Evolutionary conservation across 2,329 filamentous ascomycete species (phyloP), one percentile per base, ranked within the genome.

Genomic region (Stemphylium vesicarium): DNA sequence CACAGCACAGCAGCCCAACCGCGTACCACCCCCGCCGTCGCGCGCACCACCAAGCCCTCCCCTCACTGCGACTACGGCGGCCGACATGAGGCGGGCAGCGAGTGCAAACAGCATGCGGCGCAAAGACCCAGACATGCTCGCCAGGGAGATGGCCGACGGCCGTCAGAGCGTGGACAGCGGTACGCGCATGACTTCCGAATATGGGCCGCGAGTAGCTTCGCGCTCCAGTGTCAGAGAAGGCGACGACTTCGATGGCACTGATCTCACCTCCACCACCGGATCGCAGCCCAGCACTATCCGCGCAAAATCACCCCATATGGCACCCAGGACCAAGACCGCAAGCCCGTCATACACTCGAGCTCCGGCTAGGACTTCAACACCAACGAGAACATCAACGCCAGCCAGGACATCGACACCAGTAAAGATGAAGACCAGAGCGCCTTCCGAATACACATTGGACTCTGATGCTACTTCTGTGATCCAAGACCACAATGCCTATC

Each of bases 11-110:
- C 49, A 60, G 15, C 64, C 60, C 39, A 60, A 51, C 46, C 61
- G 57, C 44, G 55, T 58, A 52, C 54, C 62, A 20, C 63, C 66
- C 9, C 59, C 60, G 26, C 64, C 63, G 5, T 64, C 62, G 16
- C 71, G 72, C 9, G 71, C 77, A 48, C 80, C 80, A 10, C 80
- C 80, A 18, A 81, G 79, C 54, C 80, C 80, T 36, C 79, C 80
- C 16, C 72, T 81, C 46, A 81, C 79, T 8, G 67, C 67, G n/a
- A 71, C 68, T 5, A 71, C 66, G 10, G 66, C 62, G n/a, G 75
- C 76, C 15, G 79, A 81, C 37, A 63, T 79, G 32, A 69, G 75
- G 53, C 74, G 80, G 62, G 75, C 78, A 36, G 75, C 75, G 32
- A 81, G 79, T 57, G 73, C 73, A 9, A 76, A 75, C 60, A 80